Conservation (phyloP, 2,329 filamentous ascomycete species). For the Shiraia bambusicola region DNA sequence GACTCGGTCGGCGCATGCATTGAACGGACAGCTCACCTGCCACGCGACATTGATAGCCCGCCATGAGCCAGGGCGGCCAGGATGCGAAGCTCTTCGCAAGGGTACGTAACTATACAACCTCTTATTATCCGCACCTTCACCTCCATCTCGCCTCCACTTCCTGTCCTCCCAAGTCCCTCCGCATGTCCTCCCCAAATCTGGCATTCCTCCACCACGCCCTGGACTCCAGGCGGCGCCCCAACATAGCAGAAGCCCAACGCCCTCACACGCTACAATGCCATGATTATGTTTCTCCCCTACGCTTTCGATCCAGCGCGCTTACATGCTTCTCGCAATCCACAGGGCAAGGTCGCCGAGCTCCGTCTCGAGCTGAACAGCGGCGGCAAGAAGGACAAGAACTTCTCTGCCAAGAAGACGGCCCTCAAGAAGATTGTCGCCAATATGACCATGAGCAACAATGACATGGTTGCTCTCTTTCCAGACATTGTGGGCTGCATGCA, state of each 20-base stretch:
- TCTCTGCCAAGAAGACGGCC: slow-evolving; percentile 91
- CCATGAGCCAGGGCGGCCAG: slow-evolving; percentile 71
- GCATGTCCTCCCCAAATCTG: slow-evolving; percentile 7
- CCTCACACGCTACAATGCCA: slow-evolving; percentile 12
- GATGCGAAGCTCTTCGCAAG: slow-evolving; percentile 99
- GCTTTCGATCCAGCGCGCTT: slow-evolving; percentile 49
- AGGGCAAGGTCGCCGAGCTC: slow-evolving; percentile 99
- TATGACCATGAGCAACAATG: slow-evolving; percentile 99
- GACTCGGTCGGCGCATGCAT: slow-evolving; percentile 35
- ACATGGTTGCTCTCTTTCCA: slow-evolving; percentile 96
- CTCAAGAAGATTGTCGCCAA: slow-evolving; percentile 99
- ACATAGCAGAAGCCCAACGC: slow-evolving; percentile 2
- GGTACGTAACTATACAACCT: slow-evolving; percentile 63
- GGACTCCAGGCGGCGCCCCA: neutral
- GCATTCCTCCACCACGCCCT: slow-evolving; percentile 6
- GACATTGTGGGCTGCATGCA: slow-evolving; percentile 96
- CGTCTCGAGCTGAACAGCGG: slow-evolving; percentile 91
- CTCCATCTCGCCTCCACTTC: slow-evolving; percentile 10
- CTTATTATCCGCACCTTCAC: slow-evolving; percentile 18
- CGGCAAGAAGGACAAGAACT: slow-evolving; percentile 97
- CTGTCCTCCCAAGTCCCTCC: slow-evolving; percentile 3
- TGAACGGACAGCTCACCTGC: slow-evolving; percentile 17
- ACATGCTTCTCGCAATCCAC: slow-evolving; percentile 53
- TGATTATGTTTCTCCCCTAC: slow-evolving; percentile 45
- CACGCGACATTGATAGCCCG: slow-evolving; percentile 35